A percentile compares a stretch with the other conserved stretches of the same genome.
Conservation (phyloP, 192 early-diverging fungal species). For the Umbelopsis sp. region DNA sequence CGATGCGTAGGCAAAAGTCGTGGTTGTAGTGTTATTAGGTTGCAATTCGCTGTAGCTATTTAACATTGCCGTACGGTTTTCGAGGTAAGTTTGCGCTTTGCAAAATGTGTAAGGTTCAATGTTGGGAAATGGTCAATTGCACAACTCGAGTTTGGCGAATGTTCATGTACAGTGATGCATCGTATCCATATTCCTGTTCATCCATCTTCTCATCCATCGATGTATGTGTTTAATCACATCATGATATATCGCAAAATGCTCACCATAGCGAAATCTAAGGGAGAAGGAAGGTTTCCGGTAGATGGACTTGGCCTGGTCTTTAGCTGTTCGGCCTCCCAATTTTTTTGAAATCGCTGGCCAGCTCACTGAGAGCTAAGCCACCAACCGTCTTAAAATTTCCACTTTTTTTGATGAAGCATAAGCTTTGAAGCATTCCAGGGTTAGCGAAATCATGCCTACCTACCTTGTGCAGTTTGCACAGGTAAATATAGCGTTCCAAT, state of each 20-base stretch:
- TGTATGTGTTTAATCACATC: too few relatives aligned
- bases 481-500: slow-evolving; percentile 22
- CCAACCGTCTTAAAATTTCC: not conserved
- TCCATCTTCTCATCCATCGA: too few relatives aligned
- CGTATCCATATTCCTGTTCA: not conserved
- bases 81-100: too few relatives aligned
- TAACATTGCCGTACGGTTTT: too few relatives aligned
- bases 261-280: slow-evolving; percentile 24
- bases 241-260: slow-evolving; percentile 10
- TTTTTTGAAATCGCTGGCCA: not conserved
- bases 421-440: not conserved
- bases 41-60: too few relatives aligned
- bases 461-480: slow-evolving; percentile 80
- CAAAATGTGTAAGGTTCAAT: too few relatives aligned
- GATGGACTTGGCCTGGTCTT: too few relatives aligned
- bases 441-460: slow-evolving; percentile 42
- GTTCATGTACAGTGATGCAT: not conserved
- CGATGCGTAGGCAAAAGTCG: not conserved
- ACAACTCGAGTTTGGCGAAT: too few relatives aligned
- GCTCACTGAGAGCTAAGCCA: slow-evolving; percentile 1
- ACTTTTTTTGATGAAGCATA: too few relatives aligned
- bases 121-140: too few relatives aligned
- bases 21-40: not conserved
- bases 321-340: not conserved
- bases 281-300: slow-evolving; percentile 8